phyloP scores from a whole-genome alignment of 2,329 filamentous ascomycete species.

The Calonectria hawksworthii region DNA sequence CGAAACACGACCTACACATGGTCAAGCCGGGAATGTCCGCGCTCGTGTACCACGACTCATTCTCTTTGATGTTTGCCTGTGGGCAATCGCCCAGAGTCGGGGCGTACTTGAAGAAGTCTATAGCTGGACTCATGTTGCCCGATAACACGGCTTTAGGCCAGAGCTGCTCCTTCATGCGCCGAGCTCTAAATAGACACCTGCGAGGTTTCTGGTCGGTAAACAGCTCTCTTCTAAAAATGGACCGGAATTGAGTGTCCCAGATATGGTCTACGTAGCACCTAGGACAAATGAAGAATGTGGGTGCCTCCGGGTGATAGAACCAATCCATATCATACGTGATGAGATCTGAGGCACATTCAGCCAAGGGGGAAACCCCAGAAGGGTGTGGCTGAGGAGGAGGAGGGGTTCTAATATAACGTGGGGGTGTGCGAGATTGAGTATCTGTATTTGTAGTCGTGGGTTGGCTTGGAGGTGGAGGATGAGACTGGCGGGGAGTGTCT shows the following conservation, averaged over 20 bases:
- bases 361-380: slow-evolving; percentile 36
- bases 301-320: slow-evolving; percentile 52
- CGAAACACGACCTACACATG: slow-evolving; percentile 57
- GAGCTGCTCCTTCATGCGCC: slow-evolving; percentile 49
- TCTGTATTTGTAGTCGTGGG: not conserved
- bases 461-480: not conserved
- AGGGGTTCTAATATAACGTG: slow-evolving; percentile 31
- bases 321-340: slow-evolving; percentile 51
- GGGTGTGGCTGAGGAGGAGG: slow-evolving; percentile 28
- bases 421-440: not conserved
- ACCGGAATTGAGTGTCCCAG: slow-evolving; percentile 45
- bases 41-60: slow-evolving; percentile 52
- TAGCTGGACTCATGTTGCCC: slow-evolving; percentile 42
- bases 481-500: not conserved
- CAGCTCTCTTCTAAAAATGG: slow-evolving; percentile 42
- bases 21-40: slow-evolving; percentile 47
- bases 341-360: slow-evolving; percentile 47
- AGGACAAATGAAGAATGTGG: slow-evolving; percentile 53
- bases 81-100: slow-evolving; percentile 36
- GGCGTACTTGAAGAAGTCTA: slow-evolving; percentile 49
- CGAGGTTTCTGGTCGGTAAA: slow-evolving; percentile 46
- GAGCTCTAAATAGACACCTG: slow-evolving; percentile 52
- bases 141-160: slow-evolving; percentile 47
- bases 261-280: slow-evolving; percentile 56
- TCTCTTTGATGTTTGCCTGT: slow-evolving; percentile 26